Conservation (phyloP, 1,284 basidiomycete species). For the Apiotrichum siamense region DNA sequence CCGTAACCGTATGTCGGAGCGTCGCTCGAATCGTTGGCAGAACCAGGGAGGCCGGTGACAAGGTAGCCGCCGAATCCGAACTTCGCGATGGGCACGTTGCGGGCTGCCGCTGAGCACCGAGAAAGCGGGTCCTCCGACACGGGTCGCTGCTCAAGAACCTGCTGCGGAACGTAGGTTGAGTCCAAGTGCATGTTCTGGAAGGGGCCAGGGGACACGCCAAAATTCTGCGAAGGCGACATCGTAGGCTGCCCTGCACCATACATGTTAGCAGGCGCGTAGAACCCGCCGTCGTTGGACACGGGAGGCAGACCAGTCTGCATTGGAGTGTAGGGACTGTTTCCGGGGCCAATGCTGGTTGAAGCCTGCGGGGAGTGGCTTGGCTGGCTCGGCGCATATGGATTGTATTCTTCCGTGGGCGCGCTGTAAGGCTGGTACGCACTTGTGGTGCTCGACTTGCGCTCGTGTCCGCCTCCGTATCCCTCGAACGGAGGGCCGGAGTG, state of each 20-base stretch:
- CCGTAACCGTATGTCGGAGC: conserved; percentile 46
- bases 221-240: conserved; percentile 23
- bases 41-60: conserved; percentile 76
- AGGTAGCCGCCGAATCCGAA: conserved; percentile 87
- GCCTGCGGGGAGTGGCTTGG: neutral
- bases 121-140: conserved; percentile 68
- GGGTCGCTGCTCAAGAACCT: conserved; percentile 48
- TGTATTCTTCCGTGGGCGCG: neutral
- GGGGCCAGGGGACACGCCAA: conserved; percentile 38
- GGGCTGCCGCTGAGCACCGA: conserved; percentile 56
- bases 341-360: too few species aligned
- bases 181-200: conserved; percentile 61
- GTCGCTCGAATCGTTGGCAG: conserved; percentile 64
- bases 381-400: conserved; percentile 6
- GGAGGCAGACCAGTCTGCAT: too few species aligned
- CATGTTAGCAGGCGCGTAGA: conserved; percentile 18
- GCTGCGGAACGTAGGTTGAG: conserved; percentile 52
- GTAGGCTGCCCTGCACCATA: conserved; percentile 13
- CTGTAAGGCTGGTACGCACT: neutral
- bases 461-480: neutral
- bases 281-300: too few species aligned
- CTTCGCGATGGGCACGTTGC: conserved; percentile 65
- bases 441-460: neutral
- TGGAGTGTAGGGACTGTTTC: too few species aligned
- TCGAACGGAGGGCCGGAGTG: neutral